Base-by-base conservation (phyloP, 2,329 filamentous ascomycete genomes). In the Sclerotinia spermophila region DNA sequence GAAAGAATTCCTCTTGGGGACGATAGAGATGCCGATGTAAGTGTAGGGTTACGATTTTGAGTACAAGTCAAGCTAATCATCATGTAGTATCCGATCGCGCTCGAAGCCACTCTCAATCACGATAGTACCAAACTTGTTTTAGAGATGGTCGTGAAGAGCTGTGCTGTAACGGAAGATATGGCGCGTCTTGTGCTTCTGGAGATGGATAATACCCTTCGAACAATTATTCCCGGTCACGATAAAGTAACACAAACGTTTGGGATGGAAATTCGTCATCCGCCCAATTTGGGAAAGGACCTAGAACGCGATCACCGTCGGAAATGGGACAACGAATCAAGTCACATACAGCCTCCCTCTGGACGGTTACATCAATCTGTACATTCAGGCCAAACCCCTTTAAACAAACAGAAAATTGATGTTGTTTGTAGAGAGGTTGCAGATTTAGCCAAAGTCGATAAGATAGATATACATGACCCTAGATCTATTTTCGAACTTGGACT, bases 401-500 rank as follows among this genome's bases (percentile, higher is more conserved):
- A 77, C 84, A 24, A 86, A 91, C 0, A 76, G 42, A 13, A 62
- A 17, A 15, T 13, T 24, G 6, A 76, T 2, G 74, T 74, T 0
- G 82, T 97, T 10, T 86, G 87, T 38, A 79, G 83, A 5, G 89
- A 91, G 75, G 85, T 97, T 58, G 86, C 90, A 1, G 76, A 78
- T 0, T 81, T 97, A 7, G 87, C 89, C 1, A 85, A 84, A 0
- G 77, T 89, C 0, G 78, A 85, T 0, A 78, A 80, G 4, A 78
- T 83, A 2, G 80, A 84, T 0, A 82, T 97, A 51, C 79, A 81
- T 2, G 85, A 87, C 67, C 80, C 83, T 10, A 88, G 87, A 0
- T 90, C 90, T 0, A 87, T 97, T 17, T 89, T 96, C 53, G 89
- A 95, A 75, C 85, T 97, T 44, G 94, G 94, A 0, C 85, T 97